Evolutionary conservation across 1,139 yeast genomes (phyloP).

Genomic region (Protomyces pachydermus): DNA sequence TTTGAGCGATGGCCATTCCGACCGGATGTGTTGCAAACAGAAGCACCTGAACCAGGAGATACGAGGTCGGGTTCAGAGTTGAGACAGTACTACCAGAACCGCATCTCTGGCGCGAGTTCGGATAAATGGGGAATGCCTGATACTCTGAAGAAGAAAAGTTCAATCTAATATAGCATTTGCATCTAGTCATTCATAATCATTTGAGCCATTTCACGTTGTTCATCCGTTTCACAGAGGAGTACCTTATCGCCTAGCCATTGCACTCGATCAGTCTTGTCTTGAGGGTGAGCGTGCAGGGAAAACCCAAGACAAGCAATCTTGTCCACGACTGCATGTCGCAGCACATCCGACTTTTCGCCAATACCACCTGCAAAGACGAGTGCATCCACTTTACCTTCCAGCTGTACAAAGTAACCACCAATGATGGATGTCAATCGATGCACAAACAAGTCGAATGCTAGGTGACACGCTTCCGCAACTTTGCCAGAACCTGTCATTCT

Average conservation of each 20-base stretch:
- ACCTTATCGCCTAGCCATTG: conserved; percentile 27
- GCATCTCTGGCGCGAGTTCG: neutral
- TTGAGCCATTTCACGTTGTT: conserved; percentile 32
- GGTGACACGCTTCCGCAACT: conserved; percentile 30
- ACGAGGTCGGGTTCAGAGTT: neutral
- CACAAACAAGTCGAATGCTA: conserved; percentile 33
- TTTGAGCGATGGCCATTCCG: conserved; percentile 21
- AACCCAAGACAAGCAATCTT: conserved; percentile 19
- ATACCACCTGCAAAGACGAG: conserved; percentile 34
- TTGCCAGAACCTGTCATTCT: conserved; percentile 27
- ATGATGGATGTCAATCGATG: conserved; percentile 31
- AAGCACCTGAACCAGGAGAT: neutral
- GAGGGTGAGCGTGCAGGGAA: conserved; percentile 7
- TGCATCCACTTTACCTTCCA: conserved; percentile 32
- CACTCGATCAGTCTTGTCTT: conserved; percentile 25
- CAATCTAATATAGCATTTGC: too few relatives aligned
- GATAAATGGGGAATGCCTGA: neutral
- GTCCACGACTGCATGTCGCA: conserved; percentile 21
- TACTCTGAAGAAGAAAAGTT: too few relatives aligned
- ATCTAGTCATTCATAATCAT: neutral
- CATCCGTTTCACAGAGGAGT: conserved; percentile 32
- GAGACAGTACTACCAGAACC: neutral
- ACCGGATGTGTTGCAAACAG: conserved; percentile 10
- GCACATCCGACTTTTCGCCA: conserved; percentile 31
- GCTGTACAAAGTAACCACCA: conserved; percentile 32